Evolutionary conservation across 2,329 filamentous ascomycete genomes (phyloP), one percentile per base, ranked within the genome.

Genomic region (Penicillium sp.): DNA sequence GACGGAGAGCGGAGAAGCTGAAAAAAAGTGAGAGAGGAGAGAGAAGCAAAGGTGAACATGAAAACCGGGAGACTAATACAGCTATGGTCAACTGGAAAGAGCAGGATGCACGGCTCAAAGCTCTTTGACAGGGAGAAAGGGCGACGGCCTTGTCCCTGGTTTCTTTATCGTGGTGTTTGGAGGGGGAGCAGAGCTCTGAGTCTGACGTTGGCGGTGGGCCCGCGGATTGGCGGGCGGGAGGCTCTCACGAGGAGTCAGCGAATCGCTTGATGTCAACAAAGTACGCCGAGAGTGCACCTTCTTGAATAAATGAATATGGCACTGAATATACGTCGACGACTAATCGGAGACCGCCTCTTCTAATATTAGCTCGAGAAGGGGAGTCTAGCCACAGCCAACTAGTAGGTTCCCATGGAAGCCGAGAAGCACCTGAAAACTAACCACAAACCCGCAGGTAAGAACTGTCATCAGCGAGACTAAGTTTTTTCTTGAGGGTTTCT

Each of bases 161-260:
- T 44, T 50, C 44, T 59, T 54, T 53, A 44, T 45, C 21, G 26
- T 58, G 35, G 31, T 53, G 29, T 45, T 59, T 46, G 49, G 38
- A 54, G 35, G 35, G 49, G 26, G 38, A 31, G 31, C 21, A 41
- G 26, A 44, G 45, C 45, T 21, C 45, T 19, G 11, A 47, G 45
- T 60, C 58, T 60, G 58, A 60, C 58, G 58, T 60, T 60, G 58
- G 56, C 50, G 58, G 58, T 60, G 58, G 58, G 58, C 47, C 50
- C 50, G 58, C 55, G 58, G 58, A 59, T 21, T 31, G 49, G 48
- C 56, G 49, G 56, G 46, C 56, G 56, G 47, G 50, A 44, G 35
- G 30, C 56, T 47, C n/a, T 19, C 45, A 41, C 35, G 35, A 41
- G 31, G 31, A 38, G 35, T 41, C 35, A 41, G 15, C 35, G 13